Evolutionary conservation across 305 asterid genomes (phyloP).

Genomic region (Rubia tinctorum): DNA sequence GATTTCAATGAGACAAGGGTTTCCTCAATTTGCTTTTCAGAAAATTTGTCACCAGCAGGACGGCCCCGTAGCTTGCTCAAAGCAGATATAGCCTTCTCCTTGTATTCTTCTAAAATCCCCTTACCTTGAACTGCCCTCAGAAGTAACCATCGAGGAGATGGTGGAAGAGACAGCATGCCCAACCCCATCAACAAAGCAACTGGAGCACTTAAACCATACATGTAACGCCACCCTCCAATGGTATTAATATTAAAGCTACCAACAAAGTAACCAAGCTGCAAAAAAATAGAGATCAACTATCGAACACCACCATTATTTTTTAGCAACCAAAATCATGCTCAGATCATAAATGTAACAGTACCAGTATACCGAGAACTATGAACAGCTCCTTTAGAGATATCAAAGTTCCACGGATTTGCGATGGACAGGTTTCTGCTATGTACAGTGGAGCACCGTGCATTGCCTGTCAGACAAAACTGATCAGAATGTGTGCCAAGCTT

Average conservation of each 20-base stretch:
- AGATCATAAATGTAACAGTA: constrained; percentile 19
- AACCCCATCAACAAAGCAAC: constrained; percentile 82
- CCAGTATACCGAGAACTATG: constrained; percentile 95
- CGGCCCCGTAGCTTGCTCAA: constrained; percentile 81
- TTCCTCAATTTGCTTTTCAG: constrained; percentile 82
- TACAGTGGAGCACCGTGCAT: constrained; percentile 99
- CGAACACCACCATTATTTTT: constrained; percentile 16
- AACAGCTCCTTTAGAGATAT: constrained; percentile 96
- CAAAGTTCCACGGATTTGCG: constrained; percentile 95
- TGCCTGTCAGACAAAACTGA: constrained; percentile 53
- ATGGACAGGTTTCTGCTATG: constrained; percentile 96
- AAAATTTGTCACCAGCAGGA: constrained; percentile 56
- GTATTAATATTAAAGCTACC: constrained; percentile 74
- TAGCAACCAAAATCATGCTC: constrained; percentile 9
- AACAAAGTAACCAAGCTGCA: constrained; percentile 82
- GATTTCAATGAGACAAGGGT: constrained; percentile 69
- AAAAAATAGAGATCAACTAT: constrained; percentile 15
- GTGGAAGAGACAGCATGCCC: constrained; percentile 93
- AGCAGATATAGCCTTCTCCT: constrained; percentile 74
- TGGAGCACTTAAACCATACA: constrained; percentile 89
- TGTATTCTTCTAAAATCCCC: constrained; percentile 73
- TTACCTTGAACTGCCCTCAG: constrained; percentile 91
- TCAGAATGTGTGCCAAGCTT: constrained; percentile 17
- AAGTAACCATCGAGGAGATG: constrained; percentile 97
- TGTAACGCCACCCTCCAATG: constrained; percentile 97